A percentile compares a stretch with the other conserved stretches of the same genome.
Evolutionary conservation across 75 land plant genomes (phyloP).

Genomic region (Selaginella moellendorffii): DNA sequence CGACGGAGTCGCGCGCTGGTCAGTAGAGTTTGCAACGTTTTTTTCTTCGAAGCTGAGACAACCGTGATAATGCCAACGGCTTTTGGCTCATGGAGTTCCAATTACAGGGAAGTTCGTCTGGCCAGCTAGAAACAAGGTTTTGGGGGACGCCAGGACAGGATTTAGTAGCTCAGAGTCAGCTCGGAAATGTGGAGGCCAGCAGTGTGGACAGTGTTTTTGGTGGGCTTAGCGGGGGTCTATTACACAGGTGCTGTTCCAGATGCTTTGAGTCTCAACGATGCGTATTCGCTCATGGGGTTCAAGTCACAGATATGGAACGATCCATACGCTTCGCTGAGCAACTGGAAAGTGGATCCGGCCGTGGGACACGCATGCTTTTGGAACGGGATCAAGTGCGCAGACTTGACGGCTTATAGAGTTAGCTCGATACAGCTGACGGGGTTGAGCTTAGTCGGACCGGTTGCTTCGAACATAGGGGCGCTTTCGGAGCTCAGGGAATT

Average conservation of each 20-base stretch:
- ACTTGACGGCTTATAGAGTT: not conserved
- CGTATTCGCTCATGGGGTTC: not conserved
- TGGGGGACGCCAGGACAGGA: no score
- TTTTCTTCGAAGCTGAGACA: no score
- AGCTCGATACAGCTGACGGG: not conserved
- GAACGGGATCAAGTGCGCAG: not conserved
- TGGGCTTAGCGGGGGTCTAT: no score
- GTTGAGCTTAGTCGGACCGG: not conserved
- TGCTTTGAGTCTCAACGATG: not conserved
- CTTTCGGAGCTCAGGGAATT: not conserved
- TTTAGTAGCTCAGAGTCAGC: no score
- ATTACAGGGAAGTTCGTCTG: no score
- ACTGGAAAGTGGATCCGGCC: not conserved
- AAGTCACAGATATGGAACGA: not conserved
- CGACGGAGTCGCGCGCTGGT: no score
- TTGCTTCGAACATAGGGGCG: not conserved
- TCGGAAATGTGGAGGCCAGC: no score
- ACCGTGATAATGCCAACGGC: no score
- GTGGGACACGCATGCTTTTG: not conserved
- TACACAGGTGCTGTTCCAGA: not conserved
- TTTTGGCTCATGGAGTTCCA: no score
- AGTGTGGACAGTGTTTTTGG: no score
- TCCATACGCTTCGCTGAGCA: not conserved
- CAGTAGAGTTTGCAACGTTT: no score
- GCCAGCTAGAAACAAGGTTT: no score